Evolutionary conservation across 2,329 filamentous ascomycete species (phyloP).

Genomic region (Claviceps sp.): DNA sequence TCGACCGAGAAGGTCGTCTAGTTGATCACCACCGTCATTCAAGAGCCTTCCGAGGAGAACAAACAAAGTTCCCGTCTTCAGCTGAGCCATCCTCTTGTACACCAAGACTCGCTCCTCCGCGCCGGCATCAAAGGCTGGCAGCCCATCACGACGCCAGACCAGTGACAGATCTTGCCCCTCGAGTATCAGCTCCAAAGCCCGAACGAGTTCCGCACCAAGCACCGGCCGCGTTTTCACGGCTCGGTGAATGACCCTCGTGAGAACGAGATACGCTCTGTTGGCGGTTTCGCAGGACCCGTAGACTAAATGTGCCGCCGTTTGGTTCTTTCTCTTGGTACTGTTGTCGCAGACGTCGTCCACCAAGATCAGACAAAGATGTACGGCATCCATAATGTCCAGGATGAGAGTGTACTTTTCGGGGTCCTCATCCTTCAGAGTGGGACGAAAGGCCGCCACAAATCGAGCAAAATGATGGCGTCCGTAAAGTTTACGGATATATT

Average conservation of each 20-base stretch:
- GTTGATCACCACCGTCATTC: slow-evolving; percentile 4
- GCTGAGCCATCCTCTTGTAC: slow-evolving; percentile 8
- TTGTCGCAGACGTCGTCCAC: slow-evolving; percentile 9
- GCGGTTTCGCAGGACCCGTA: slow-evolving; percentile 8
- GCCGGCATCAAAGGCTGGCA: slow-evolving; percentile 3
- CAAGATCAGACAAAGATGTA: slow-evolving; percentile 8
- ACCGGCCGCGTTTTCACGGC: slow-evolving; percentile 6
- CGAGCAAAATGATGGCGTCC: slow-evolving; percentile 6
- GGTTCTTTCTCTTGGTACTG: slow-evolving; percentile 8
- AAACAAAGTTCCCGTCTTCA: slow-evolving; percentile 9
- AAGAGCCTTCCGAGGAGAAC: slow-evolving; percentile 7
- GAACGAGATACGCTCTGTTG: slow-evolving; percentile 8
- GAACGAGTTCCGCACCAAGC: slow-evolving; percentile 6
- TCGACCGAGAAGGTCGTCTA: slow-evolving; percentile 7
- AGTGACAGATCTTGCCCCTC: slow-evolving; percentile 9
- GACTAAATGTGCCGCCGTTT: slow-evolving; percentile 7
- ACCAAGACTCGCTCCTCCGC: slow-evolving; percentile 1
- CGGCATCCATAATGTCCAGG: slow-evolving; percentile 9
- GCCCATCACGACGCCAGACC: slow-evolving; percentile 8
- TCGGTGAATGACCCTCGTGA: slow-evolving; percentile 8
- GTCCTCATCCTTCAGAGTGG: slow-evolving; percentile 1
- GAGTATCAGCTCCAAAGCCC: slow-evolving; percentile 7
- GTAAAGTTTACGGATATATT: slow-evolving; percentile 8
- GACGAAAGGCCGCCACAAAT: slow-evolving; percentile 5
- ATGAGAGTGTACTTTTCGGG: slow-evolving; percentile 5